Evolutionary conservation across 305 asterid genomes (phyloP).

Genomic region (Solanum hybrid): DNA sequence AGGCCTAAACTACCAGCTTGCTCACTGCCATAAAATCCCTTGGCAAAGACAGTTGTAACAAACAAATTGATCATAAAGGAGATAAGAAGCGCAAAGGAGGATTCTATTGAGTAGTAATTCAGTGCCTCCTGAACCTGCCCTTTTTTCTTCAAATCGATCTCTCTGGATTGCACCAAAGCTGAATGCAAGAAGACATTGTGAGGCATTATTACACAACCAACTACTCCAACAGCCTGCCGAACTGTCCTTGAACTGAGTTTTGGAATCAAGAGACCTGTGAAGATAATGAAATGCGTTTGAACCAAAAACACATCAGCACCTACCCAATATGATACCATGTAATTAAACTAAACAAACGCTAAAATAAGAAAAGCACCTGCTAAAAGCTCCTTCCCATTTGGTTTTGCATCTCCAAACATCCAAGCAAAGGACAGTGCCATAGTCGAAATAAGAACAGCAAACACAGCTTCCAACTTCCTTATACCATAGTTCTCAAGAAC

Average conservation of each 20-base stretch:
- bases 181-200: constrained; percentile 93
- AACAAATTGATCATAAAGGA: constrained; percentile 85
- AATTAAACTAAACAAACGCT: background rate
- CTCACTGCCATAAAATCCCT: constrained; percentile 75
- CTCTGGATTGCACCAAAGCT: constrained; percentile 87
- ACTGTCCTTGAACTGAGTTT: constrained; percentile 80
- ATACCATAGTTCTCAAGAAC: constrained; percentile 97
- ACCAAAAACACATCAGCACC: background rate
- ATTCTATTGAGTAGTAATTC: constrained; percentile 71
- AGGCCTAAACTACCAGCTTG: constrained; percentile 73
- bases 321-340: background rate
- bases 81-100: constrained; percentile 72
- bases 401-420: constrained; percentile 94
- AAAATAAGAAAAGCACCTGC: constrained; percentile 36
- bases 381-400: constrained; percentile 60
- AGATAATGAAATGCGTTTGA: background rate
- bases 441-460: constrained; percentile 78
- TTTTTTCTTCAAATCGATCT: constrained; percentile 61
- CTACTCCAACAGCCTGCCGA: constrained; percentile 94
- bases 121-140: constrained; percentile 84
- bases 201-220: constrained; percentile 97
- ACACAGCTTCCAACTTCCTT: constrained; percentile 95
- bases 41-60: constrained; percentile 88
- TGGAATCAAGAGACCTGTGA: constrained; percentile 75
- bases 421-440: constrained; percentile 91